phyloP scores from a whole-genome alignment of 73 alveolate genomes.

The Paramecium sexaurelia region DNA sequence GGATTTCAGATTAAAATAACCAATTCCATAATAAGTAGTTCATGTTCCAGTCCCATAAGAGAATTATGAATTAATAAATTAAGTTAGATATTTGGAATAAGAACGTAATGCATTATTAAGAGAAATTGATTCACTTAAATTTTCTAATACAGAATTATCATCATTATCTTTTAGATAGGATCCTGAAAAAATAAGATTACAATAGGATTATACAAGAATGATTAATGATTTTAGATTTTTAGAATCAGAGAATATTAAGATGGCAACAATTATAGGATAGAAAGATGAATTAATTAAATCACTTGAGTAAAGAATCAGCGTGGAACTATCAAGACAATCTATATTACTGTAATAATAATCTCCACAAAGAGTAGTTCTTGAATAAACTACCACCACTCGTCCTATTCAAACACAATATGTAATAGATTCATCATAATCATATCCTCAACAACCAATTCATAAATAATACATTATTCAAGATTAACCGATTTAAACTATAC shows the following conservation, averaged over 20 bases:
- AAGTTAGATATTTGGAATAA: not conserved
- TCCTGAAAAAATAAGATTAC: not conserved
- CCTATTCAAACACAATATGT: not conserved
- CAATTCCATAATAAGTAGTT: not conserved
- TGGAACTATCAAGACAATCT: conserved; percentile 20
- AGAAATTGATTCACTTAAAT: not conserved
- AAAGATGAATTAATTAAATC: conserved; percentile 44
- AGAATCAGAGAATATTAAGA: conserved; percentile 10
- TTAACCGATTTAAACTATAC: not conserved
- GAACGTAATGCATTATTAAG: not conserved
- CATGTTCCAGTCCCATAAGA: conserved; percentile 34
- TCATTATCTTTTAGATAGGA: not conserved
- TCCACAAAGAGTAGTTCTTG: conserved; percentile 33
- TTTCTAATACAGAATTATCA: not conserved
- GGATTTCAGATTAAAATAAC: not conserved
- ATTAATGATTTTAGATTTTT: not conserved
- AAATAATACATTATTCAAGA: conserved; percentile 1
- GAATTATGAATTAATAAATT: not conserved
- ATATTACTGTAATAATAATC: not conserved
- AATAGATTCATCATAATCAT: not conserved
- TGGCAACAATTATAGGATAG: not conserved
- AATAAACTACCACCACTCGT: conserved; percentile 38
- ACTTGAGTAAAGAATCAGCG: conserved; percentile 28
- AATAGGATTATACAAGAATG: conserved; percentile 9
- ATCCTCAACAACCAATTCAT: not conserved